These are phyloP conservation scores for Ormosia semicastrata DNA, from an alignment of 306 rosid genomes.

Conservation along the genomic window DNA sequence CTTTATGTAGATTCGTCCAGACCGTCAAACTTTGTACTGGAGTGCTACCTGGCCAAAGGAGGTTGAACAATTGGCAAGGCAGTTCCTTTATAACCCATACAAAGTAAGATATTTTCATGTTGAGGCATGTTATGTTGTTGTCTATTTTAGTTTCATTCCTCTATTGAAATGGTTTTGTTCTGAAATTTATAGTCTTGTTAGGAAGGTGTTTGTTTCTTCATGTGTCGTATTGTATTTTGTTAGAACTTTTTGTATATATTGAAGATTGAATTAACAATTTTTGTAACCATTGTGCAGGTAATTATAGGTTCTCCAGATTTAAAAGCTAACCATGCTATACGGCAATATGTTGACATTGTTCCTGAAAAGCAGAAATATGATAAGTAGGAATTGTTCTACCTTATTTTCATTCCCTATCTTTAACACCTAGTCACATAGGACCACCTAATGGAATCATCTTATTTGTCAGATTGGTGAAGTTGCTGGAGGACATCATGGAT, in stretches of 20 bases:
- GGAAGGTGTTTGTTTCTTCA: neutral
- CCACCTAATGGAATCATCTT: conserved; percentile 22
- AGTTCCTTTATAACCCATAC: conserved; percentile 92
- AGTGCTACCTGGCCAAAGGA: conserved; percentile 99
- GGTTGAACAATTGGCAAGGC: conserved; percentile 83
- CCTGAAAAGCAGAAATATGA: conserved; percentile 94
- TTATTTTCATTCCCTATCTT: conserved; percentile 13
- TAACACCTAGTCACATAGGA: neutral
- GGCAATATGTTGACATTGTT: conserved; percentile 87
- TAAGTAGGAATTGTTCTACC: conserved; percentile 54
- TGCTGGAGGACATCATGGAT: conserved; percentile 97
- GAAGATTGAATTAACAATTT: conserved; percentile 6
- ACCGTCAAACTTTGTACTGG: conserved; percentile 95
- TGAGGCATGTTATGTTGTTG: neutral
- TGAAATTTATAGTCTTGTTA: neutral
- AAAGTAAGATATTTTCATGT: conserved; percentile 56
- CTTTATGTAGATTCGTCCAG: conserved; percentile 75
- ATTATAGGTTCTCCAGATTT: conserved; percentile 82
- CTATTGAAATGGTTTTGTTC: conserved; percentile 7
- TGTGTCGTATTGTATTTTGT: neutral
- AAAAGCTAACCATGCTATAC: conserved; percentile 94
- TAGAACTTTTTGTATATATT: neutral
- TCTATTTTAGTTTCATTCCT: conserved; percentile 6
- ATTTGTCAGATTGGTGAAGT: conserved; percentile 79
- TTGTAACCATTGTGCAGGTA: conserved; percentile 57